Evolutionary conservation across 768 basidiomycete species (phyloP), one percentile per base, ranked within the genome.

Genomic region (Kwoniella dendrophila): DNA sequence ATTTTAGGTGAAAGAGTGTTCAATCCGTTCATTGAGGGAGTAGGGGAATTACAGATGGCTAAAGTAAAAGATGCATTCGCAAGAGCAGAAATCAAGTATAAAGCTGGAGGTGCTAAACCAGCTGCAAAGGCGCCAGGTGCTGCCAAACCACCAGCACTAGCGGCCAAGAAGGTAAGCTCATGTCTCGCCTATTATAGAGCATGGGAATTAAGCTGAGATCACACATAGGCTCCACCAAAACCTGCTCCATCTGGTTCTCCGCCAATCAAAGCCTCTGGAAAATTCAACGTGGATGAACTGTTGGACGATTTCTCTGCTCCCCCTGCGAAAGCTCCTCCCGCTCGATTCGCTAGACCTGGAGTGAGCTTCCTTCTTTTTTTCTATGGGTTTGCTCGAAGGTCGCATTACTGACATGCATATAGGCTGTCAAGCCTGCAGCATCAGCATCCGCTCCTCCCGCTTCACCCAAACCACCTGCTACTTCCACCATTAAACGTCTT

Each of bases 31-130:
- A 84, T 95, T 82, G 94, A 97, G 64, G 82, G 84, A 8, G 81
- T 98, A 59, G 87, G 90, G 18, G 93, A 97, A 70, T 82, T 95
- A 22, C 83, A 92, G 67, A 93, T 91, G 80, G 83, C 83, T 2
- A 99, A 97, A 80, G 91, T 99, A 55, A 94, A 89, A 78, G 96
- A 97, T 75, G 90, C 91, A 0, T 90, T 86, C 68, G 93, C 91
- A 60, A 92, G 89, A 70, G 92, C 92, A 3, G 86, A 86, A n/a
- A 90, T 97, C 40, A 95, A 90, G 78, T 90, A 87, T 71, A 94
- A 90, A 79, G 81, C 83, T 7, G 87, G 88, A 7, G 83, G 84
- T 3, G 73, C 66, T 1, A 72, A 71, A 56, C 53, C 67, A 36
- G 56, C 68, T 3, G 56, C 49, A 8, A 65, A 48, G 20, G 64